Conservation (phyloP, 2,329 filamentous ascomycete genomes). For the Neopestalotiopsis clavispora region DNA sequence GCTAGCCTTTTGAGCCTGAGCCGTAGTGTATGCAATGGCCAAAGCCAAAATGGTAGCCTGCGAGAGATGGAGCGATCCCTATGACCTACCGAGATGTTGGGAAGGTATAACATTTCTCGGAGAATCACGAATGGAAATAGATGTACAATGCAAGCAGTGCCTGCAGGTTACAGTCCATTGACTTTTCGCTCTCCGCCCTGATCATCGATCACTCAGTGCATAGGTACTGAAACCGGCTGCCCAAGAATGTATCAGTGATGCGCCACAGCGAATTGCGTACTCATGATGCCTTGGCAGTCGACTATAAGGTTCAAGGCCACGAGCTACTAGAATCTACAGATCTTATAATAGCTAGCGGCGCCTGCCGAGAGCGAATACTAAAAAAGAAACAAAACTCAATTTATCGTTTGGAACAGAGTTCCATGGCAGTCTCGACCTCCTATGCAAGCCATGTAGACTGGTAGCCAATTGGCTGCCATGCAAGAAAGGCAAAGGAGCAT, state of each 20-base stretch:
- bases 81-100: too few relatives aligned
- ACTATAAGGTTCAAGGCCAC: background rate
- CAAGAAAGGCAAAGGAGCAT: background rate
- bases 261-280: constrained; percentile 16
- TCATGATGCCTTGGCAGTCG: constrained; percentile 13
- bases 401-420: background rate
- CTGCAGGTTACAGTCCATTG: too few relatives aligned
- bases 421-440: background rate
- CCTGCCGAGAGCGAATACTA: background rate
- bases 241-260: background rate
- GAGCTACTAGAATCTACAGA: background rate
- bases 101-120: too few relatives aligned
- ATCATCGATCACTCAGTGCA: too few relatives aligned
- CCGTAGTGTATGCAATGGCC: too few relatives aligned
- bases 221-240: background rate
- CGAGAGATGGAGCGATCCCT: too few relatives aligned
- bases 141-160: too few relatives aligned
- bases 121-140: too few relatives aligned
- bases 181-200: too few relatives aligned
- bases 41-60: too few relatives aligned
- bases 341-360: background rate
- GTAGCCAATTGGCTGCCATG: background rate
- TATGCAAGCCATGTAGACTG: background rate
- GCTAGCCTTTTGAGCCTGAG: too few relatives aligned
- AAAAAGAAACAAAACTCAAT: background rate